These are phyloP conservation scores for Boletus subluridellus DNA, from an alignment of 1,284 basidiomycete genomes.

Conservation along the genomic window DNA sequence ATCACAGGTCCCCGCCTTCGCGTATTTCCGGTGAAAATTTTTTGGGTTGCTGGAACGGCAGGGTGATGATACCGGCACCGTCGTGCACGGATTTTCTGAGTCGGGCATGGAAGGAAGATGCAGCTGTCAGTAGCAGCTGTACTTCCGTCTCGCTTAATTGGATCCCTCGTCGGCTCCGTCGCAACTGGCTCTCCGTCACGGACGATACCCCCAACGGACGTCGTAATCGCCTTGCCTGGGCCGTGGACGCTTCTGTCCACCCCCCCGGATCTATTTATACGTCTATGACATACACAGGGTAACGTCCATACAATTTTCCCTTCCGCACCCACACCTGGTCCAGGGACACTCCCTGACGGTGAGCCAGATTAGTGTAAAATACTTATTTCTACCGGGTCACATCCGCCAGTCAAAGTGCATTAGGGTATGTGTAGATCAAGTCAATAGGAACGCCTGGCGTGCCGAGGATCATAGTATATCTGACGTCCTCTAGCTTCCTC, in stretches of 20 bases:
- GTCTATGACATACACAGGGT: conserved; percentile 25
- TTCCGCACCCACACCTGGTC: conserved; percentile 20
- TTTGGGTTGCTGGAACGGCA: conserved; percentile 27
- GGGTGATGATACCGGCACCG: conserved; percentile 14
- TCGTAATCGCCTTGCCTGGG: conserved; percentile 21
- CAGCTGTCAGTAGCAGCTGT: conserved; percentile 4
- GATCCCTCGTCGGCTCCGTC: conserved; percentile 28
- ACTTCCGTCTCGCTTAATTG: conserved; percentile 16
- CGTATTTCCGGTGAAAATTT: conserved; percentile 40
- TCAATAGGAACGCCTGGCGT: conserved; percentile 24
- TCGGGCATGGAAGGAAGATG: not conserved
- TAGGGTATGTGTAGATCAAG: conserved; percentile 38
- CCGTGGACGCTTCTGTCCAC: conserved; percentile 7
- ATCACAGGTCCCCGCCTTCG: conserved; percentile 38
- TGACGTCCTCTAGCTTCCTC: conserved; percentile 41
- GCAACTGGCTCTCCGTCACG: not conserved
- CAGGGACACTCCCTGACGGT: conserved; percentile 19
- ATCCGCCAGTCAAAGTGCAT: conserved; percentile 26
- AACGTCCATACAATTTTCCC: conserved; percentile 28
- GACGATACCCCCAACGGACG: conserved; percentile 5
- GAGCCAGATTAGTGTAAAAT: conserved; percentile 33
- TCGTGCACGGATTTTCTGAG: conserved; percentile 7
- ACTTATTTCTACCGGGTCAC: conserved; percentile 15
- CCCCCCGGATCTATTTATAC: conserved; percentile 19
- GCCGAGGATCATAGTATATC: conserved; percentile 17